Evolutionary conservation across 805 yeast species (phyloP).

Genomic region (Wickerhamiella qilinensis): DNA sequence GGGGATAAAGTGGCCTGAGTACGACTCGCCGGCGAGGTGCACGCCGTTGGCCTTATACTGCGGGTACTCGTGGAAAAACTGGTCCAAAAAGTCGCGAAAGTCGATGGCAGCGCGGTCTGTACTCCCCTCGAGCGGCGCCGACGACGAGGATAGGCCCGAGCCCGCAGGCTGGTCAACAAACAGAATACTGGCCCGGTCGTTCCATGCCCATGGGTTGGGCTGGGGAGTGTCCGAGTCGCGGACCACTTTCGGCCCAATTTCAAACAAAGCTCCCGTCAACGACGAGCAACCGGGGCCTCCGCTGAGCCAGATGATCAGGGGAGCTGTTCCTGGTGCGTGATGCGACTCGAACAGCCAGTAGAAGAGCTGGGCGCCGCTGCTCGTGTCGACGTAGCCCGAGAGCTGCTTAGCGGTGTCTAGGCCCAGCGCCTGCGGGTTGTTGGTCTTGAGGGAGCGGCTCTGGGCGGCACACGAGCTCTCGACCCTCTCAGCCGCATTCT

Average conservation of each 20-base stretch:
- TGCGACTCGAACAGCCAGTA: constrained; percentile 69
- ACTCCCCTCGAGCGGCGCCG: constrained; percentile 18
- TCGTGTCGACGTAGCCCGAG: constrained; percentile 50
- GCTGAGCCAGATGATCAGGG: constrained; percentile 64
- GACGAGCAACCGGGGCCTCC: constrained; percentile 86
- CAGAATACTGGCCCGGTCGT: constrained; percentile 60
- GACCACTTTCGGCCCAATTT: constrained; percentile 59
- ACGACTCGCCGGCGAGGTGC: constrained; percentile 75
- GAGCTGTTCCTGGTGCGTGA: constrained; percentile 65
- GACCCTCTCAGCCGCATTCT: too few species aligned
- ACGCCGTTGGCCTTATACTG: constrained; percentile 34
- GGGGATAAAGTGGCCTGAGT: constrained; percentile 80
- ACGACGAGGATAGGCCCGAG: constrained; percentile 53
- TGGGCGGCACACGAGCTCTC: too few species aligned
- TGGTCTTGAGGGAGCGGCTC: constrained; percentile 37
- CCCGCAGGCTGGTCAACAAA: constrained; percentile 73
- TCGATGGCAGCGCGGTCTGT: constrained; percentile 68
- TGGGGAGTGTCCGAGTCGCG: constrained; percentile 26
- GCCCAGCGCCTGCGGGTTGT: constrained; percentile 53
- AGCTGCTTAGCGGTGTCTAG: constrained; percentile 69
- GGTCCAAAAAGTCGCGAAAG: constrained; percentile 54
- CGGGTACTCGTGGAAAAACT: constrained; percentile 54
- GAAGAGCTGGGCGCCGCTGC: constrained; percentile 71
- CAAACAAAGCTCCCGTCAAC: constrained; percentile 64
- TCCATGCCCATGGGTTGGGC: constrained; percentile 63